A percentile compares a stretch with the other conserved stretches of the same genome.
Conservation (phyloP, 345 rosid genomes). For the Melaleuca quinquenervia region DNA sequence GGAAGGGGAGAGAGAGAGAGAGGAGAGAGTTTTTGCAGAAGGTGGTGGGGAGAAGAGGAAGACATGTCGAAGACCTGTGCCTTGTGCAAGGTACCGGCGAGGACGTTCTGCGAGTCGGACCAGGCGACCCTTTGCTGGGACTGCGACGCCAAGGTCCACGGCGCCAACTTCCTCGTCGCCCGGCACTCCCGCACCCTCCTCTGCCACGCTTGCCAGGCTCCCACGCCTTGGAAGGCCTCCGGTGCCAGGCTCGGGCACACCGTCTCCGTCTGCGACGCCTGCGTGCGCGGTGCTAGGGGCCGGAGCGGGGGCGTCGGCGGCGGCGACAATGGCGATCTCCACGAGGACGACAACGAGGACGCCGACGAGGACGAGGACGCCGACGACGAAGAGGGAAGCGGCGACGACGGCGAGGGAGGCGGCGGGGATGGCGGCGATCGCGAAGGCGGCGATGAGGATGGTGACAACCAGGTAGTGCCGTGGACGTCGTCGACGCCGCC, state of each 20-base stretch:
- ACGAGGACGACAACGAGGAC: constrained; percentile 9
- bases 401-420: not conserved
- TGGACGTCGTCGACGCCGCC: constrained; percentile 25
- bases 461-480: constrained; percentile 54
- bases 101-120: constrained; percentile 55
- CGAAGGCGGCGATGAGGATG: constrained; percentile 9
- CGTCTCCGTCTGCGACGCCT: constrained; percentile 36
- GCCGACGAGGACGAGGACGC: not conserved
- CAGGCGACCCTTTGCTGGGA: constrained; percentile 64
- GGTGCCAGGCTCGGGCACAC: constrained; percentile 43
- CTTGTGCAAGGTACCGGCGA: constrained; percentile 45
- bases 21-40: not conserved
- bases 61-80: constrained; percentile 41
- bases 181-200: constrained; percentile 46
- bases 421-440: not conserved
- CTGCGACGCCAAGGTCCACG: constrained; percentile 62
- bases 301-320: constrained; percentile 3
- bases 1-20: not conserved
- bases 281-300: constrained; percentile 9
- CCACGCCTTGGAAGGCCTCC: constrained; percentile 55
- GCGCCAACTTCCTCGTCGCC: constrained; percentile 73
- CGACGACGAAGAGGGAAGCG: not conserved
- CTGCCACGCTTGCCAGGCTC: constrained; percentile 37
- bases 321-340: constrained; percentile 2
- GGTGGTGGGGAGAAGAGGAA: not conserved